phyloP scores from a whole-genome alignment of 2,329 filamentous ascomycete species.

The Botrytis galanthina region DNA sequence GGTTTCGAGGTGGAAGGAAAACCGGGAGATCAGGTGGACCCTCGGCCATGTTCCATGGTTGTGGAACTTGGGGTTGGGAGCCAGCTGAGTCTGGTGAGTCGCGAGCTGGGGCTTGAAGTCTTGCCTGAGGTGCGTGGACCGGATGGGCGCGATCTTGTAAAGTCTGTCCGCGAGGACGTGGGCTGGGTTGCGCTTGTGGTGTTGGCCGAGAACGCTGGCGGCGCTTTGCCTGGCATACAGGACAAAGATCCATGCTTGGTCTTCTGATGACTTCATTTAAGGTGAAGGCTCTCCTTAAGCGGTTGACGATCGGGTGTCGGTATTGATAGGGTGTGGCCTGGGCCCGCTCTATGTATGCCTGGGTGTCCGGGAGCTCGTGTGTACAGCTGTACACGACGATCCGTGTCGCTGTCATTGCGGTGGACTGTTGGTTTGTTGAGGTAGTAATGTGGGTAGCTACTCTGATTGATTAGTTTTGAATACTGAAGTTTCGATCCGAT shows the following conservation, averaged over 20 bases:
- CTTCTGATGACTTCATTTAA: not conserved
- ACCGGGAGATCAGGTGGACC: not conserved
- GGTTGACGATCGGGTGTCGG: not conserved
- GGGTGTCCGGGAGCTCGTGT: not conserved
- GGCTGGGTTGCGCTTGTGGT: not conserved
- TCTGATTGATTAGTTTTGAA: not conserved
- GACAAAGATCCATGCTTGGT: not conserved
- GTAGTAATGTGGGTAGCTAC: not conserved
- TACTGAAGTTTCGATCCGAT: not conserved
- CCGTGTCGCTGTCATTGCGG: not conserved
- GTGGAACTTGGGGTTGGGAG: not conserved
- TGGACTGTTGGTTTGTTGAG: not conserved
- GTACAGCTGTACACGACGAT: constrained; percentile 1
- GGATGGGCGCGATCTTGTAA: not conserved
- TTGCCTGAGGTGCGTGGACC: not conserved
- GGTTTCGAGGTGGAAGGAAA: not conserved
- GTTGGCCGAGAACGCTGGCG: not conserved
- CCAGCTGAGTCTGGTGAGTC: not conserved
- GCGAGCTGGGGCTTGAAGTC: not conserved
- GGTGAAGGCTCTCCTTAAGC: not conserved
- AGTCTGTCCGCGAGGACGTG: not conserved
- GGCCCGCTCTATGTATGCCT: not conserved
- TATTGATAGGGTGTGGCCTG: not conserved
- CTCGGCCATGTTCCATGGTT: not conserved
- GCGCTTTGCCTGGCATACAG: not conserved